A percentile compares a stretch with the other conserved stretches of the same genome.
Conservation (phyloP, 2,329 filamentous ascomycete species). For the Lachnellula hyalina region DNA sequence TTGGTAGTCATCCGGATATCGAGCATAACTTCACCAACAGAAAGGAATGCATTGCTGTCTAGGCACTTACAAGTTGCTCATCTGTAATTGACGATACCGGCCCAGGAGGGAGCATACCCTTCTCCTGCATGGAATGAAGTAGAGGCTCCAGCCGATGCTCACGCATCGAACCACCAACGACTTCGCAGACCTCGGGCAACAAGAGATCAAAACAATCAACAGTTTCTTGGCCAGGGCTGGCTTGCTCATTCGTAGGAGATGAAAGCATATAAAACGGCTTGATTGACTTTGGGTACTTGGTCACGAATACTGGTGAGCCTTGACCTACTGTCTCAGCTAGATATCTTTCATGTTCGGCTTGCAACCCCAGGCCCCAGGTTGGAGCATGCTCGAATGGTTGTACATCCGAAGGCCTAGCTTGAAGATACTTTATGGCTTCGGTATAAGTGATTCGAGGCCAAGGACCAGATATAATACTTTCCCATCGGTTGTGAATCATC, state of each 20-base stretch:
- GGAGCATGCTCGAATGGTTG: conserved; percentile 67
- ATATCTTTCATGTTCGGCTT: conserved; percentile 89
- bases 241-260: conserved; percentile 30
- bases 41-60: background rate
- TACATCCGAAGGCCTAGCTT: conserved; percentile 56
- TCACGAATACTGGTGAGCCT: conserved; percentile 76
- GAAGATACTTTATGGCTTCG: conserved; percentile 66
- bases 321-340: conserved; percentile 60
- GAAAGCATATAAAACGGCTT: conserved; percentile 91
- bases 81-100: conserved; percentile 15
- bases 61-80: conserved; percentile 30
- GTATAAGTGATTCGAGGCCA: conserved; percentile 86
- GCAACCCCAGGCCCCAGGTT: conserved; percentile 67
- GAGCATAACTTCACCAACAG: background rate
- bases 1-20: background rate
- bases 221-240: conserved; percentile 34
- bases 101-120: conserved; percentile 42
- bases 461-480: conserved; percentile 48
- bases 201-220: conserved; percentile 70
- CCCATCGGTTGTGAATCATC: conserved; percentile 57
- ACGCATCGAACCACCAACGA: conserved; percentile 66
- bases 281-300: conserved; percentile 79
- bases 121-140: conserved; percentile 52
- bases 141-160: conserved; percentile 58
- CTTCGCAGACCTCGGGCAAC: conserved; percentile 62